A percentile compares a stretch with the other conserved stretches of the same genome.
phyloP scores from a whole-genome alignment of 208 protist genomes.

The Trypanosoma scelopori region DNA sequence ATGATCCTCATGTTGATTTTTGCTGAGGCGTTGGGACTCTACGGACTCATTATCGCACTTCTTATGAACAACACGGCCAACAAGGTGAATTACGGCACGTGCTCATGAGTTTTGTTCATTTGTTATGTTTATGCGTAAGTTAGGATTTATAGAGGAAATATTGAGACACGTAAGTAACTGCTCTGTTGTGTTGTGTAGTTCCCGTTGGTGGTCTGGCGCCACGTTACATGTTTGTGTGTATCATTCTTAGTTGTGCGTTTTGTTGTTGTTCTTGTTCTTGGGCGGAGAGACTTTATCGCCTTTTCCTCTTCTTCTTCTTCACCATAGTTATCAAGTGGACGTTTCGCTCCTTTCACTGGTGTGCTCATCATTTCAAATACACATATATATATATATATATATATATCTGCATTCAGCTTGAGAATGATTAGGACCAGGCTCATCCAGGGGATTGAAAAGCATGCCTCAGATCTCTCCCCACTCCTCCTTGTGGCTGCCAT shows the following conservation, averaged over 20 bases:
- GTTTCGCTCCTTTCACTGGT: not conserved
- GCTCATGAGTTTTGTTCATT: constrained; percentile 10
- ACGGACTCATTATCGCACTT: constrained; percentile 99
- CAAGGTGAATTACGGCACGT: constrained; percentile 45
- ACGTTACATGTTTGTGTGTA: too few relatives aligned
- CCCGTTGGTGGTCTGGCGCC: not conserved
- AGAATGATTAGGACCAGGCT: constrained; percentile 35
- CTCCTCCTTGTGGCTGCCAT: constrained; percentile 45
- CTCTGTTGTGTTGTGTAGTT: not conserved
- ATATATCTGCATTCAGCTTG: too few relatives aligned
- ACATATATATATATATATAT: too few relatives aligned
- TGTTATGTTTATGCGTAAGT: not conserved
- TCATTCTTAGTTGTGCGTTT: too few relatives aligned
- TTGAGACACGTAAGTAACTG: too few relatives aligned
- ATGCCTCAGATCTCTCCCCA: constrained; percentile 40
- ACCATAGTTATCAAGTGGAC: too few relatives aligned
- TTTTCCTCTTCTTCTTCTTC: too few relatives aligned
- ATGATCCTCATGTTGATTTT: constrained; percentile 99
- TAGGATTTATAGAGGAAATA: constrained; percentile 13
- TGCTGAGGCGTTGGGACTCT: constrained; percentile 97
- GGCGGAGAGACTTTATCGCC: too few relatives aligned
- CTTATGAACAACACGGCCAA: constrained; percentile 90
- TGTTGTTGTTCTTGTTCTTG: too few relatives aligned
- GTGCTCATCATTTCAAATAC: too few relatives aligned
- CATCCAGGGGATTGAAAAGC: constrained; percentile 25